Conservation (phyloP, 768 basidiomycete genomes). For the Tephrocybe sp. region DNA sequence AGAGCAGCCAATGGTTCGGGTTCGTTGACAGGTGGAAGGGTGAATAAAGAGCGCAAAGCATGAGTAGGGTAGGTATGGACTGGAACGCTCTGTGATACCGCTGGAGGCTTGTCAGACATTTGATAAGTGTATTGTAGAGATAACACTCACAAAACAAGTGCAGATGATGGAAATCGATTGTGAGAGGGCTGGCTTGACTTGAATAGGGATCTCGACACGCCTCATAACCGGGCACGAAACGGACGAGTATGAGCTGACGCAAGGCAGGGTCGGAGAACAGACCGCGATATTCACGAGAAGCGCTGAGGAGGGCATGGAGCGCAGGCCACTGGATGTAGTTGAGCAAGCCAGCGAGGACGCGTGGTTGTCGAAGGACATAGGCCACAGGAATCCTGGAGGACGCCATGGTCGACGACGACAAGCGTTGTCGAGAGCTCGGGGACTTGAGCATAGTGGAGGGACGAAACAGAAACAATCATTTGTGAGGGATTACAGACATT, state of each 20-base stretch:
- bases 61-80: slow-evolving; percentile 74
- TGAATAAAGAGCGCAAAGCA: slow-evolving; percentile 54
- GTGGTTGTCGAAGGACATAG: slow-evolving; percentile 18
- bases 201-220: slow-evolving; percentile 42
- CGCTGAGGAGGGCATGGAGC: slow-evolving; percentile 36
- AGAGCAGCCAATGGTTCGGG: slow-evolving; percentile 43
- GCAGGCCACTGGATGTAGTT: slow-evolving; percentile 38
- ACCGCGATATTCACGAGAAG: slow-evolving; percentile 31
- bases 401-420: background rate
- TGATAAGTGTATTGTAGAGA: slow-evolving; percentile 11
- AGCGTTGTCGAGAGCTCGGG: background rate
- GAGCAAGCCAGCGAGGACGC: slow-evolving; percentile 27
- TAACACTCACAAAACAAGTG: slow-evolving; percentile 60
- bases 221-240: slow-evolving; percentile 61
- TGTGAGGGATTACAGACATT: slow-evolving; percentile 8
- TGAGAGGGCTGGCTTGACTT: slow-evolving; percentile 43
- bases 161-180: slow-evolving; percentile 57
- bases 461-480: background rate
- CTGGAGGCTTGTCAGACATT: slow-evolving; percentile 31
- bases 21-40: slow-evolving; percentile 30
- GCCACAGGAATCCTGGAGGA: slow-evolving; percentile 4
- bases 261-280: slow-evolving; percentile 29
- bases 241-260: slow-evolving; percentile 40
- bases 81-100: slow-evolving; percentile 62
- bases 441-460: background rate